phyloP scores from a whole-genome alignment of 2,329 filamentous ascomycete species.

The Cordyceps cateniannulata region DNA sequence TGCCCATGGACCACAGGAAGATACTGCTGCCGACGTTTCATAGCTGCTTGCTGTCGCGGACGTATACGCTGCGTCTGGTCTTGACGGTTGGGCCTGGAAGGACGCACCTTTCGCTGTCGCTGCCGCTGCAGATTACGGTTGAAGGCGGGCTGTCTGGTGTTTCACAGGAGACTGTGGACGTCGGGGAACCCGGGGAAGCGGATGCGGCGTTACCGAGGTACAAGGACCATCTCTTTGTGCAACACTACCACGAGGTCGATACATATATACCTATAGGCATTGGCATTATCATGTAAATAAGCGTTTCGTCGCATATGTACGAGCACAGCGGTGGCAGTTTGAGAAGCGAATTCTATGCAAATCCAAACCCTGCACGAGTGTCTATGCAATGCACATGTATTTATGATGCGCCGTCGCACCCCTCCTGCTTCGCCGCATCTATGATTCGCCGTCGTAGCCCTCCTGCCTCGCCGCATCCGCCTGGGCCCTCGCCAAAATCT shows the following conservation, averaged over 20 bases:
- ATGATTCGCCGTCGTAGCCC: not conserved
- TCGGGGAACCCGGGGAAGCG: not conserved
- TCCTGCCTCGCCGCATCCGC: not conserved
- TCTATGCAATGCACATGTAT: no score
- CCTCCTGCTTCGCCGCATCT: no score
- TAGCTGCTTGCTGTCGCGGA: slow-evolving; percentile 9
- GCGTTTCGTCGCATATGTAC: no score
- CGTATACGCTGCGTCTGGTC: not conserved
- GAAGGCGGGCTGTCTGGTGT: not conserved
- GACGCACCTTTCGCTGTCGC: not conserved
- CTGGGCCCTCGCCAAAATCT: slow-evolving; percentile 27
- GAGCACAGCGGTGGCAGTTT: no score
- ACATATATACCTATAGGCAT: not conserved
- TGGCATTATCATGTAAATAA: not conserved
- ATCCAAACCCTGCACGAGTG: no score
- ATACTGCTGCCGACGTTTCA: slow-evolving; percentile 1
- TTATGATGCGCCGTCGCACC: no score
- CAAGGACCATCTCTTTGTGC: not conserved
- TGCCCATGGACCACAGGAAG: not conserved
- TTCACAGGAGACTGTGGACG: not conserved
- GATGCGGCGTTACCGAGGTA: not conserved
- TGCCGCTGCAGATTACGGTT: not conserved
- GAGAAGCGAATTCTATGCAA: no score
- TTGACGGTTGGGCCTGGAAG: not conserved
- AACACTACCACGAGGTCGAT: not conserved